Percentiles rank a stretch among this genome's conserved stretches.
Conservation (phyloP, 2,329 filamentous ascomycete species). For the Claviceps monticola region DNA sequence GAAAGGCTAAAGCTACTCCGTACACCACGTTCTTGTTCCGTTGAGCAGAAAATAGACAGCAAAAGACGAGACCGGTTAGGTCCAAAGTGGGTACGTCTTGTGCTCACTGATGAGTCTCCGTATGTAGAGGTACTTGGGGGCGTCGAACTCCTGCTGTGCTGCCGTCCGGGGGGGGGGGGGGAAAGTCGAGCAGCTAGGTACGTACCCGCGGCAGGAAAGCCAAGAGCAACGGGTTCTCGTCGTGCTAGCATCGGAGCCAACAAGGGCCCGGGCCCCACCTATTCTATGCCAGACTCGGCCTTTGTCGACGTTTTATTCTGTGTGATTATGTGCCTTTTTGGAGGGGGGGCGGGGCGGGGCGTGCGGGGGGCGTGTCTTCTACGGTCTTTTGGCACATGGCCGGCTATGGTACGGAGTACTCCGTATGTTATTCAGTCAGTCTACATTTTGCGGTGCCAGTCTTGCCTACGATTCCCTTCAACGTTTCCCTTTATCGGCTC, state of each 20-base stretch:
- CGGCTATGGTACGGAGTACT: too few species aligned
- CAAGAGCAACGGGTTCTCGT: neutral
- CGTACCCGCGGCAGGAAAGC: neutral
- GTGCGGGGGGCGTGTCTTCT: too few species aligned
- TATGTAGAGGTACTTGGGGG: slow-evolving; percentile 4
- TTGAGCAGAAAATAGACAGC: neutral
- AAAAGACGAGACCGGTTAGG: neutral
- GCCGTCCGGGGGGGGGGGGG: neutral
- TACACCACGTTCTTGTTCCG: neutral
- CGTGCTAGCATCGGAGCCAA: neutral
- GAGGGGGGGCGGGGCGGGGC: too few species aligned
- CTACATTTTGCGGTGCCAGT: too few species aligned
- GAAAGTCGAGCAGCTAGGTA: neutral
- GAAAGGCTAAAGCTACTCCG: too few species aligned
- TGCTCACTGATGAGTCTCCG: neutral
- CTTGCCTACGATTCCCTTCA: too few species aligned
- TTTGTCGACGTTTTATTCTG: too few species aligned
- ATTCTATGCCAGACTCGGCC: neutral
- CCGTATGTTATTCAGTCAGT: too few species aligned
- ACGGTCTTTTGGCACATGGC: too few species aligned
- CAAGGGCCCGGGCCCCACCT: neutral
- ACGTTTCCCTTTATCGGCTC: too few species aligned
- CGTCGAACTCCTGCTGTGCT: neutral
- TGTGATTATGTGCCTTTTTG: too few species aligned
- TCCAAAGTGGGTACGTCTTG: neutral